A percentile compares a stretch with the other conserved stretches of the same genome.
phyloP scores from a whole-genome alignment of 2,329 filamentous ascomycete species.

The Scedosporium boydii region DNA sequence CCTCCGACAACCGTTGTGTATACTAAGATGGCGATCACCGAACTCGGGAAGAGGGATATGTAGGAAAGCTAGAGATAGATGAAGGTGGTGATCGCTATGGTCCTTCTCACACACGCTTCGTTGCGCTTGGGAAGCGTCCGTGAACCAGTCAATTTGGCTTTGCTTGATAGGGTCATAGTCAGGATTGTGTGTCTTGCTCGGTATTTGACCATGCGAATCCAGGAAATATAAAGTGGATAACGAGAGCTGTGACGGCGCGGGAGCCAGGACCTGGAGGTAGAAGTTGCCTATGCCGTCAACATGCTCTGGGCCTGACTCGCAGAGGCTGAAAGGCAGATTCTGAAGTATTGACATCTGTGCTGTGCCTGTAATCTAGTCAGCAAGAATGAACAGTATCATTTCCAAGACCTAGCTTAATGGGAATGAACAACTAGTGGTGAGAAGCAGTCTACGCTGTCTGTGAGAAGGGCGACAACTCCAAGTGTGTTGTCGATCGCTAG shows the following conservation, averaged over 20 bases:
- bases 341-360: conserved; percentile 80
- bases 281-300: conserved; percentile 94
- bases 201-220: conserved; percentile 86
- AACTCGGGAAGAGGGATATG: conserved; percentile 96
- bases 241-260: conserved; percentile 73
- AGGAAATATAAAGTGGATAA: conserved; percentile 88
- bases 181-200: conserved; percentile 74
- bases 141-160: conserved; percentile 90
- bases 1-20: conserved; percentile 54
- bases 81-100: conserved; percentile 42
- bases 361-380: conserved; percentile 50
- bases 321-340: conserved; percentile 79
- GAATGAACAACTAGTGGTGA: neutral
- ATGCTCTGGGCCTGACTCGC: conserved; percentile 67
- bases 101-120: conserved; percentile 51
- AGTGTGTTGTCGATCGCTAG: neutral
- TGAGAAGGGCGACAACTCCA: conserved; percentile 12
- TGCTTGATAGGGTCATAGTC: conserved; percentile 97
- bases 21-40: conserved; percentile 41
- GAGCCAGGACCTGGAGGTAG: conserved; percentile 78
- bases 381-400: conserved; percentile 16
- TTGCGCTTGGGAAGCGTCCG: conserved; percentile 15
- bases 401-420: conserved; percentile 12
- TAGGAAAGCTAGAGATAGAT: conserved; percentile 67
- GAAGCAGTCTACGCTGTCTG: conserved; percentile 2